Conservation (phyloP, 2,329 filamentous ascomycete species). For the Penicillium digitatum region DNA sequence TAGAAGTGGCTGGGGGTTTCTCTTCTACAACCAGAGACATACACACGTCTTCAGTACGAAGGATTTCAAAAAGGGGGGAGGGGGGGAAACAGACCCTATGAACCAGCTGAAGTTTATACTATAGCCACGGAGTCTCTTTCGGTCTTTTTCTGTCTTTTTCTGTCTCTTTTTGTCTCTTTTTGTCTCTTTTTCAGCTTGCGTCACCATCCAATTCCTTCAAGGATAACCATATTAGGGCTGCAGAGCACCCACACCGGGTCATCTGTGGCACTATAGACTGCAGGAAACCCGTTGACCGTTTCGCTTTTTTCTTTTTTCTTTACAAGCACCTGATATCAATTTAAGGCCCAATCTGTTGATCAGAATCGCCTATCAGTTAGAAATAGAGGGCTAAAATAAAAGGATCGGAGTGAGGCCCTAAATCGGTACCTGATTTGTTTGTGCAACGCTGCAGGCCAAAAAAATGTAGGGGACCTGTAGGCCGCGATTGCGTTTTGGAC, state of each 20-base stretch:
- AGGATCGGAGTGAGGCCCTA: constrained; percentile 1
- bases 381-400: not conserved
- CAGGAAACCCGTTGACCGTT: constrained; percentile 11
- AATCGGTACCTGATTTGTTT: constrained; percentile 22
- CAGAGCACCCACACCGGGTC: constrained; percentile 4
- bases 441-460: constrained; percentile 15
- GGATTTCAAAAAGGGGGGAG: accelerated
- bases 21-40: not conserved
- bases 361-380: not conserved
- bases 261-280: constrained; percentile 11
- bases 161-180: not conserved
- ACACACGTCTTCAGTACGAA: not conserved
- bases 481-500: constrained; percentile 13
- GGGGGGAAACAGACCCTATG: not conserved
- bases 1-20: not conserved
- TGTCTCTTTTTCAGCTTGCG: not conserved
- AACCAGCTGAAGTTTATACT: not conserved
- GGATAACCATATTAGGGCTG: constrained; percentile 7
- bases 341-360: not conserved
- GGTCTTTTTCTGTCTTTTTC: not conserved
- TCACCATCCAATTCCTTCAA: constrained; percentile 1
- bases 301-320: not conserved
- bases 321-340: constrained; percentile 4
- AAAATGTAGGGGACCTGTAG: constrained; percentile 8
- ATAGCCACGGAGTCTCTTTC: not conserved